Conservation (phyloP, 129 eudicot species). For the Scalesia atractyloides region DNA sequence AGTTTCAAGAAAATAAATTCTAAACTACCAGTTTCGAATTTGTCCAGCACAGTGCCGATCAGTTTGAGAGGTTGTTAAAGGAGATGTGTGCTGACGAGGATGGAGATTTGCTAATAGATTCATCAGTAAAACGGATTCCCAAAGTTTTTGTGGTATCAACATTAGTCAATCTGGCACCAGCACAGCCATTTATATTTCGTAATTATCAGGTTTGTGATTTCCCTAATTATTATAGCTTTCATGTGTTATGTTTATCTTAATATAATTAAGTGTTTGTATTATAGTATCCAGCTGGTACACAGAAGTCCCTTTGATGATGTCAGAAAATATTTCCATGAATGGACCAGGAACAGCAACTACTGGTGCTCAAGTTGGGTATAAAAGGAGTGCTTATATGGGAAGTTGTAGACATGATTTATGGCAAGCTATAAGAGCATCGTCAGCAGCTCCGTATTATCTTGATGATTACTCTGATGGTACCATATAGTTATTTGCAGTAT, state of each 20-base stretch:
- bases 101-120: slow-evolving; percentile 95
- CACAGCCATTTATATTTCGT: slow-evolving; percentile 96
- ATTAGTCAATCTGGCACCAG: slow-evolving; percentile 83
- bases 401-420: slow-evolving; percentile 93
- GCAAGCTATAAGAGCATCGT: slow-evolving; percentile 99
- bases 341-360: slow-evolving; percentile 62
- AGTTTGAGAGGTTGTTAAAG: slow-evolving; percentile 90
- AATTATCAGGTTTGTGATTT: slow-evolving; percentile 79
- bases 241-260: not conserved
- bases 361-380: slow-evolving; percentile 79
- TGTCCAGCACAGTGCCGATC: slow-evolving; percentile 99
- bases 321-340: slow-evolving; percentile 62
- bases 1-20: slow-evolving; percentile 18
- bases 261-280: slow-evolving; percentile 15
- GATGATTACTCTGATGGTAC: slow-evolving; percentile 98
- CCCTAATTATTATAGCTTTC: slow-evolving; percentile 13
- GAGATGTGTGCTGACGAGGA: slow-evolving; percentile 99
- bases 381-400: slow-evolving; percentile 86
- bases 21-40: slow-evolving; percentile 25
- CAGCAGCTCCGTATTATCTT: slow-evolving; percentile 98
- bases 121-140: slow-evolving; percentile 85
- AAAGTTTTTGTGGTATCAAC: slow-evolving; percentile 97
- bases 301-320: slow-evolving; percentile 68
- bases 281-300: slow-evolving; percentile 98
- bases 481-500: slow-evolving; percentile 1